A percentile compares a stretch with the other conserved stretches of the same genome.
These are phyloP conservation scores for Amesomyces nigricolor DNA, from an alignment of 2,329 filamentous ascomycete species.

Conservation along the genomic window DNA sequence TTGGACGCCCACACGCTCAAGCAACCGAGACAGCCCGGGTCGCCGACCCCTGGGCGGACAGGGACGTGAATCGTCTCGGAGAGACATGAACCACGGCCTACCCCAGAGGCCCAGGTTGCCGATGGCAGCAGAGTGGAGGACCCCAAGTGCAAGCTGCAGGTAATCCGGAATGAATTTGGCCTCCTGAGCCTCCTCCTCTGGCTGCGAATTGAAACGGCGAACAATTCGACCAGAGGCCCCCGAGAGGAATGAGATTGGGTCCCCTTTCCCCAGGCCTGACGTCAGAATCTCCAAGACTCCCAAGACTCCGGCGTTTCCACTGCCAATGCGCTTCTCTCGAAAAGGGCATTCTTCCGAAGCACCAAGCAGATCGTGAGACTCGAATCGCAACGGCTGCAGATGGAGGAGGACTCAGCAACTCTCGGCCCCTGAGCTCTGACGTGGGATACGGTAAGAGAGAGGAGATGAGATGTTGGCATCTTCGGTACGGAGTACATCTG, in stretches of 20 bases:
- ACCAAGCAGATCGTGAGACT: too few species aligned
- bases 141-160: constrained; percentile 23
- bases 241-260: constrained; percentile 1
- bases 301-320: neutral
- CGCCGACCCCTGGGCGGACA: constrained; percentile 15
- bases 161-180: constrained; percentile 17
- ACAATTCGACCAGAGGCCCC: neutral
- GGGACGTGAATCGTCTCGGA: constrained; percentile 13
- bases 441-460: too few species aligned
- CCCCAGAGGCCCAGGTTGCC: neutral
- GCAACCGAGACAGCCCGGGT: constrained; percentile 23
- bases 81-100: constrained; percentile 17
- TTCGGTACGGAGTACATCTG: too few species aligned
- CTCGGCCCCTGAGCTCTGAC: too few species aligned
- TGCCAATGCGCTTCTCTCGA: too few species aligned
- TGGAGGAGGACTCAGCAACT: too few species aligned
- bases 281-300: constrained; percentile 11
- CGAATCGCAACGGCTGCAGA: too few species aligned
- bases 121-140: constrained; percentile 16
- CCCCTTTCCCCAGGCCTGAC: constrained; percentile 5
- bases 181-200: constrained; percentile 1
- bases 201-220: constrained; percentile 11
- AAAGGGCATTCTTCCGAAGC: neutral
- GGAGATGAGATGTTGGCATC: too few species aligned
- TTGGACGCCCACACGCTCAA: constrained; percentile 6